Base-by-base conservation (phyloP, 805 yeast species). In the Metschnikowia reukaufii region DNA sequence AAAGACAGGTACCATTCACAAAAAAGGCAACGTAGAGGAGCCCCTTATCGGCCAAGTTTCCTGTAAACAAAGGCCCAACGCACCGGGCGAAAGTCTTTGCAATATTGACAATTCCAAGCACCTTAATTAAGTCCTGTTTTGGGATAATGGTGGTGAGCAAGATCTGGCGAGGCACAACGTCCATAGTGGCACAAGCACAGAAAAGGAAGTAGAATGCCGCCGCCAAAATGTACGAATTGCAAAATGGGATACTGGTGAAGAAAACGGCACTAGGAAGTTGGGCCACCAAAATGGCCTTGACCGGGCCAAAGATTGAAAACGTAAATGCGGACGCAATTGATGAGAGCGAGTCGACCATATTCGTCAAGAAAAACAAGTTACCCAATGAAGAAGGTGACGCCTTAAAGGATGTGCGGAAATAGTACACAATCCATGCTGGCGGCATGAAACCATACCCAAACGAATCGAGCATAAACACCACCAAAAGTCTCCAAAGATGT, bases 361-460 rank as follows among this genome's bases (percentile, higher is more conserved):
- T 85, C 0, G 88, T 79, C 30, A 70, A 52, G 56, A 86, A 86
- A 62, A 88, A 88, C 23, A 89, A 67, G 1, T 76, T 53, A 4
- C 96, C 96, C 38, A 89, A 66, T 0, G 74, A 64, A 0, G 83
- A 67, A 3, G 90, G 81, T 1, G 82, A 63, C 23, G 81, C 65
- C 1, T 63, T 54, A 56, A 84, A 89, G 12, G 70, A 64, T 30
- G 74, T 76, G 46, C 81, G 78, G 70, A 88, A 84, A 65, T 87
- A 90, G 62, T 84, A 90, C 33, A 89, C 88, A 36, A 86, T 75
- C 97, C 97, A 91, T 1, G 96, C 85, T 37, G 83, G 73, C 2
- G 96, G 83, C 89, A 89, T 86, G 64, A 90, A 86, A 1, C 97
- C 96, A 52, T 81, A 82, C 0, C 96, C 97, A 41, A 90, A 74